Evolutionary conservation across 1,284 basidiomycete species (phyloP), one percentile per base, ranked within the genome.

Genomic region (Apiotrichum porosum): DNA sequence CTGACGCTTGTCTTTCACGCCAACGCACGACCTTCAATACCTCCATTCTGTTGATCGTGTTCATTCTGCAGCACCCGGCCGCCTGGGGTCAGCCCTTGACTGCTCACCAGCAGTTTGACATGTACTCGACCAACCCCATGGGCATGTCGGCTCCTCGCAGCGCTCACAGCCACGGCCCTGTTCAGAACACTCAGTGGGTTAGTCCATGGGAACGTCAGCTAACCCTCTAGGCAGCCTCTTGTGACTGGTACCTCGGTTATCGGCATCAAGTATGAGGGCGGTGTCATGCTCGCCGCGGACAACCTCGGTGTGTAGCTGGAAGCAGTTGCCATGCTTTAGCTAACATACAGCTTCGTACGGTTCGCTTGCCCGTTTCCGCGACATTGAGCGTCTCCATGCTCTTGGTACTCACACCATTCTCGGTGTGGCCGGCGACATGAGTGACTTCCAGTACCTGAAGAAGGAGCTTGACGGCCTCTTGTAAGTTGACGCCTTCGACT

Each of bases 251-350:
- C 94, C 5, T 93, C 88, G 47, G 90, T 98, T 9, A 80, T 98
- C 32, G 95, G 87, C 6, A 79, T 98, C 70, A 88, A 88, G 73
- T 98, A 83, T 80, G 91, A 93, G 72, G 91, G 90, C 63, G 94
- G 95, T 3, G 84, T 98, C 59, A 97, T 99, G 90, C 84, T 99
- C 77, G 92, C 95, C n/a, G 90, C 95, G 30, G 94, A 99, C 78
- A 97, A 87, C 62, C 84, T 98, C 42, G 91, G 91, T 92, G 66
- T 56, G 59, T 61, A 9, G 26, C 6, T 22, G 17, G 5, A 9
- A 13, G 5, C 17, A 15, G 3, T 15, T 18, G 15, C 21, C n/a
- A n/a, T n/a, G n/a, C n/a, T n/a, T n/a, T n/a, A 10, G 18, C 50
- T 56, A 39, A 48, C 39, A 15, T 13, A n/a, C 58, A 93, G 94